Percentiles rank a stretch among this genome's conserved stretches.
These are phyloP conservation scores for Fusarium austroafricanum DNA, from an alignment of 2,329 filamentous ascomycete genomes.

Conservation along the genomic window DNA sequence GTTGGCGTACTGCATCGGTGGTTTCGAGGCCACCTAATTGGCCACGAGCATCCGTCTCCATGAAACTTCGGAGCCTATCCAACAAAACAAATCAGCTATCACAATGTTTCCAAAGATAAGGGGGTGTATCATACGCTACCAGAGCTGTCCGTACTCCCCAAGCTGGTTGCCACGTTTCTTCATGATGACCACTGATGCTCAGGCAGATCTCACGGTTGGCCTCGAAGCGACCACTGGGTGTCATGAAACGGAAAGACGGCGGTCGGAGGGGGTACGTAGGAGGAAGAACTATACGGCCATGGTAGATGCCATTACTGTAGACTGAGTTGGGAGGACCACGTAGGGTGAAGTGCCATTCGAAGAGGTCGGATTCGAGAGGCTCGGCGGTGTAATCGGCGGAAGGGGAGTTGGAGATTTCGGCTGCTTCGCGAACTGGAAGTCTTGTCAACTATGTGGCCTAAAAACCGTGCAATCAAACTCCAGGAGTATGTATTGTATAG, in stretches of 20 bases:
- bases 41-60: slow-evolving; percentile 89
- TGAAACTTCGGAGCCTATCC: slow-evolving; percentile 79
- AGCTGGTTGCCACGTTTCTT: slow-evolving; percentile 98
- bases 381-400: slow-evolving; percentile 87
- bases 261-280: slow-evolving; percentile 91
- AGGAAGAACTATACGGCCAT: slow-evolving; percentile 93
- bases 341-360: slow-evolving; percentile 99
- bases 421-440: slow-evolving; percentile 81
- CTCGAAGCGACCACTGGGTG: slow-evolving; percentile 92
- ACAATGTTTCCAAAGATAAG: rapidly evolving
- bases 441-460: neutral
- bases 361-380: slow-evolving; percentile 89
- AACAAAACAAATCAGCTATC: slow-evolving; percentile 9
- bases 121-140: slow-evolving; percentile 62
- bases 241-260: slow-evolving; percentile 94
- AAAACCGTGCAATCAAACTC: neutral
- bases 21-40: slow-evolving; percentile 92
- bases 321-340: slow-evolving; percentile 84
- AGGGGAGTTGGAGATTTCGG: slow-evolving; percentile 82
- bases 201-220: slow-evolving; percentile 97
- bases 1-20: slow-evolving; percentile 71
- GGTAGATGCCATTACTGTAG: slow-evolving; percentile 87
- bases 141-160: slow-evolving; percentile 96
- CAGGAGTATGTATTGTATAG: neutral
- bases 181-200: slow-evolving; percentile 92